Percentiles rank a stretch among this genome's conserved stretches.
Evolutionary conservation across 352 stramenopile genomes (phyloP).

Genomic region (Phytophthora sp.): DNA sequence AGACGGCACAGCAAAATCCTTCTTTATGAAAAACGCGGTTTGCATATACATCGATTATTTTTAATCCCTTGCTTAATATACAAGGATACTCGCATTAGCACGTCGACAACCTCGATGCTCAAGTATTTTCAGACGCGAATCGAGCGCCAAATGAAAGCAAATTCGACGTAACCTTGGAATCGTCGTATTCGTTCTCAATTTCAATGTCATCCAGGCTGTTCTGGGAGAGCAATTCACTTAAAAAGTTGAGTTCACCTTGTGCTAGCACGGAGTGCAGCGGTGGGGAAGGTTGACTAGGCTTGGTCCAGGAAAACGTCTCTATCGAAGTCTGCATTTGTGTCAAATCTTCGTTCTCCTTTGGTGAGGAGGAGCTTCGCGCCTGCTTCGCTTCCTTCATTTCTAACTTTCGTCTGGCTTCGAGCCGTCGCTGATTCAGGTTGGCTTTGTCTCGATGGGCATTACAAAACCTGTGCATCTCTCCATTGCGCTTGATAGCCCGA

Average conservation of each 20-base stretch:
- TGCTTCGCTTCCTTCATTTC: slow-evolving; percentile 11
- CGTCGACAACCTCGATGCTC: not conserved
- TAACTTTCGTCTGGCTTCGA: slow-evolving; percentile 41
- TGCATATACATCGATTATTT: no score
- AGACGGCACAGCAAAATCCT: no score
- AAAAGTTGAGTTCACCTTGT: slow-evolving; percentile 27
- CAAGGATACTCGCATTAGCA: not conserved
- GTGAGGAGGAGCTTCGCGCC: slow-evolving; percentile 4
- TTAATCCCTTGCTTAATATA: not conserved
- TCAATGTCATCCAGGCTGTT: slow-evolving; percentile 28
- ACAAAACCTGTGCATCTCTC: slow-evolving; percentile 54
- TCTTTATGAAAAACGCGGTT: no score
- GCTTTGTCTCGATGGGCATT: slow-evolving; percentile 48
- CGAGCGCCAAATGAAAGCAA: not conserved
- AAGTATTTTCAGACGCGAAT: slow-evolving; percentile 4
- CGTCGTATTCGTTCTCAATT: not conserved
- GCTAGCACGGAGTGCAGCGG: slow-evolving; percentile 28
- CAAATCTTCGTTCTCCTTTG: not conserved
- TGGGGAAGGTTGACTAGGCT: slow-evolving; percentile 1
- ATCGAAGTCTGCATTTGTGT: not conserved
- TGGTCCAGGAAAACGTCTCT: not conserved
- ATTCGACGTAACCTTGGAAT: not conserved
- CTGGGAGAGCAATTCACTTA: slow-evolving; percentile 25
- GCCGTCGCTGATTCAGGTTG: slow-evolving; percentile 60
- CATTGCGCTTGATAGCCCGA: slow-evolving; percentile 46